Evolutionary conservation across 2,329 filamentous ascomycete genomes (phyloP), one percentile per base, ranked within the genome.

Genomic region (Davidsoniella australis): DNA sequence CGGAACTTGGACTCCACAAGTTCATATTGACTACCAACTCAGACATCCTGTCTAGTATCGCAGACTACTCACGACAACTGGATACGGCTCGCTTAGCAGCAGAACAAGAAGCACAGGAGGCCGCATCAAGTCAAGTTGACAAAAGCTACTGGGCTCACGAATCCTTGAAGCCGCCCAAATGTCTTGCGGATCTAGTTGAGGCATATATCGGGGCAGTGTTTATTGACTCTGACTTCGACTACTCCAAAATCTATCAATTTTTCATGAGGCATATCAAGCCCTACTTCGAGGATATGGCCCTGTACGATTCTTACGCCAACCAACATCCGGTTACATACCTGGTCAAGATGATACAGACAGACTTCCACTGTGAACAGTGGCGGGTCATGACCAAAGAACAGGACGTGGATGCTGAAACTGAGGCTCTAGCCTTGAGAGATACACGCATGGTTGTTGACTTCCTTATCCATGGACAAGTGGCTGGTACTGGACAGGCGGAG

Each of bases 191-290:
- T 62, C 76, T 94, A 37, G 70, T 96, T 3, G 91, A 98, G 68
- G 78, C 89, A 0, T 91, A 87, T 57, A 67, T 95, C 2, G 91
- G 87, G 1, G 89, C 89, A 17, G 71, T 95, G 18, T 96, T 96
- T 60, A 82, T 98, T 9, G 91, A 98, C 63, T 82, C 85, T 0
- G 69, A 72, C 42, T 96, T 89, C 64, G 67, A 91, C 59, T 95
- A 82, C 62, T 61, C 62, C 10, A 70, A 78, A 16, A 82, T 96
- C 1, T 76, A 82, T 54, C 60, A 61, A 0, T 96, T 98, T 65
- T 95, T 94, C 63, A 64, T 76, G n/a, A 61, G 58, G 12, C 78
- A 88, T 55, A 73, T 96, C 49, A 71, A 73, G 50, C 79, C 78
- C 2, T 94, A 79, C 65, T 96, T 96, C 61, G 69, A 74, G 47